Conservation (phyloP, 768 basidiomycete species). For the Tylopilus subfusipes region DNA sequence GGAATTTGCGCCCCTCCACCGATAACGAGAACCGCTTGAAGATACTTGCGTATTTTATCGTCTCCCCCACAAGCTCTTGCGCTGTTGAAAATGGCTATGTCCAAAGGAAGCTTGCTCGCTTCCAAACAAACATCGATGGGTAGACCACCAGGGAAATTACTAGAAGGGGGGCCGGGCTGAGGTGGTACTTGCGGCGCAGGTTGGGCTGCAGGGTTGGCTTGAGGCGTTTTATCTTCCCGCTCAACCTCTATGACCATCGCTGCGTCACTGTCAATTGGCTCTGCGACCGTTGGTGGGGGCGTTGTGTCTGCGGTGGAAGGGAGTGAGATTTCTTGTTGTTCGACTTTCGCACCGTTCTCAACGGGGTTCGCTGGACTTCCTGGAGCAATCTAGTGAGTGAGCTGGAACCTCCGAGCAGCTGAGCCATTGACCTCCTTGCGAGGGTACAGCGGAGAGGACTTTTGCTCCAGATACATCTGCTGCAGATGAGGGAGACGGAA, state of each 20-base stretch:
- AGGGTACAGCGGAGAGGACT: conserved; percentile 20
- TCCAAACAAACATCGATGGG: conserved; percentile 79
- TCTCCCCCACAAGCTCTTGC: conserved; percentile 84
- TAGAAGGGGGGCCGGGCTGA: conserved; percentile 23
- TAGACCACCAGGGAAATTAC: conserved; percentile 40
- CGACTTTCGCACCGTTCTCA: conserved; percentile 30
- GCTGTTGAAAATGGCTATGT: conserved; percentile 91
- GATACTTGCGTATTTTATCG: conserved; percentile 85
- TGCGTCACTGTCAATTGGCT: conserved; percentile 26
- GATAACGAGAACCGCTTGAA: conserved; percentile 82
- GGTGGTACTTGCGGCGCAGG: conserved; percentile 12
- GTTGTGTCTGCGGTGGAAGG: conserved; percentile 33
- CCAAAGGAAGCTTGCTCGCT: conserved; percentile 85
- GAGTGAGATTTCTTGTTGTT: conserved; percentile 34
- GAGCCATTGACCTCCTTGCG: conserved; percentile 25
- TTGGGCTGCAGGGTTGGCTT: conserved; percentile 27
- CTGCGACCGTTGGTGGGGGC: conserved; percentile 24
- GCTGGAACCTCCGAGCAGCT: background rate
- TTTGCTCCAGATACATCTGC: conserved; percentile 26
- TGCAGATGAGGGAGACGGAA: conserved; percentile 38
- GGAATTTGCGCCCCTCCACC: conserved; percentile 80
- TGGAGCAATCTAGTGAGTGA: conserved; percentile 4
- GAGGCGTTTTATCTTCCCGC: conserved; percentile 35
- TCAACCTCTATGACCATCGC: conserved; percentile 49
- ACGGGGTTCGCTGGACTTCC: conserved; percentile 21